A percentile compares a stretch with the other conserved stretches of the same genome.
Evolutionary conservation across 495 filamentous ascomycete genomes (phyloP).

Genomic region (Extremus antarcticus): DNA sequence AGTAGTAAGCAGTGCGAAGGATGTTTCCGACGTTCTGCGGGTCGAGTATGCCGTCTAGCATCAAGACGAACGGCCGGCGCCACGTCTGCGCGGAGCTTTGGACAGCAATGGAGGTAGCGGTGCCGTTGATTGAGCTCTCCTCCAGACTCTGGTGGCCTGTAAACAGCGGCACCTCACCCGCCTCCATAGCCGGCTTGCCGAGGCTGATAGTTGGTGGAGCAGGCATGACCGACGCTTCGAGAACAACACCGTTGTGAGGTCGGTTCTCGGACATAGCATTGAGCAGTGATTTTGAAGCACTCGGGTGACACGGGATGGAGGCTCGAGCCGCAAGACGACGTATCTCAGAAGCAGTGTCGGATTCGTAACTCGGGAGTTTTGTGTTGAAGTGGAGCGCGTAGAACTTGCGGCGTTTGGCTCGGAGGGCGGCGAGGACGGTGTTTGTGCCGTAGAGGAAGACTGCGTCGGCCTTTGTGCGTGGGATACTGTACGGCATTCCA

Average conservation of each 20-base stretch:
- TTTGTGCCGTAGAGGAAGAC: conserved; percentile 83
- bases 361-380: conserved; percentile 27
- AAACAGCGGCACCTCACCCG: conserved; percentile 32
- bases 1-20: conserved; percentile 71
- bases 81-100: not conserved
- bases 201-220: conserved; percentile 57
- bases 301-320: conserved; percentile 44
- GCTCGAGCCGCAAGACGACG: conserved; percentile 48
- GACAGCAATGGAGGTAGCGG: conserved; percentile 4
- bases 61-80: conserved; percentile 65
- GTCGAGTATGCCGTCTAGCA: conserved; percentile 75
- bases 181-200: conserved; percentile 30
- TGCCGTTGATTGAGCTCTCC: conserved; percentile 61
- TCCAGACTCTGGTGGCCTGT: conserved; percentile 61
- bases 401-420: conserved; percentile 52
- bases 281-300: conserved; percentile 51
- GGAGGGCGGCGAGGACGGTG: conserved; percentile 72
- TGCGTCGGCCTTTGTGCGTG: conserved; percentile 74
- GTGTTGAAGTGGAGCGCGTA: conserved; percentile 76
- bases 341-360: conserved; percentile 34
- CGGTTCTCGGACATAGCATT: conserved; percentile 75
- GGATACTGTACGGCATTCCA: conserved; percentile 34
- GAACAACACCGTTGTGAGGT: conserved; percentile 82
- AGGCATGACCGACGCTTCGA: conserved; percentile 78
- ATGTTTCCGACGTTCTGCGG: conserved; percentile 86